Base-by-base conservation (phyloP, 2,329 filamentous ascomycete species). In the Pseudocercospora musae region DNA sequence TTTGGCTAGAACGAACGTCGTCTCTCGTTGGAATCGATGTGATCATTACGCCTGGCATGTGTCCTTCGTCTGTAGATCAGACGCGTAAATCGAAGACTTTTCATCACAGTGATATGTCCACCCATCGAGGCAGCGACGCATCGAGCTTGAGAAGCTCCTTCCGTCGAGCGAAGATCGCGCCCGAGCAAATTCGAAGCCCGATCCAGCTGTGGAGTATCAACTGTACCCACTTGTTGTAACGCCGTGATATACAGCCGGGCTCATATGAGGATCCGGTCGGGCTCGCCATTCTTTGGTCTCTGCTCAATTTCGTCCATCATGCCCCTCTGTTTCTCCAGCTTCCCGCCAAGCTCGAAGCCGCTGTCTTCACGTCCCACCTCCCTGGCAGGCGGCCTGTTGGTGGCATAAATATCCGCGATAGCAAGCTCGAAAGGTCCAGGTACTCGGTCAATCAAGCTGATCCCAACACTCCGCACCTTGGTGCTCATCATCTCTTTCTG, bases 381-480 rank as follows among this genome's bases (percentile, higher is more conserved):
- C 67, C 65, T 78, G 68, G 68, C 78, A 62, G 58, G 70, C 58
- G 68, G 68, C 64, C 85, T 80, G 74, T 97, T 97, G 0, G 93
- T 96, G 0, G 94, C 93, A 92, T 94, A 99, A 18, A 97, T 87
- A 64, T 87, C 85, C 72, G 93, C 89, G 58, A 99, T 88, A 64
- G 87, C 89, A 42, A 99, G 80, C 76, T 96, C 90, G 77, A 94
- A 99, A 0, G 91, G 90, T 0, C 94, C 95, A 6, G 92, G 89
- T 40, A 96, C 84, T 15, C 95, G 85, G 76, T 99, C 95, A 58
- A 92, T 97, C 72, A 97, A 77, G 4, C 92, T 92, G 61, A 98
- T 87, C 1, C 95, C 95, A 20, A 99, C 81, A 27, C 88, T 96
- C 73, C 87, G 85, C 29, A 99, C 88, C 76, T 92, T 93, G 71